These are phyloP conservation scores for Neonectria hederae DNA, from an alignment of 2,329 filamentous ascomycete genomes.

Conservation along the genomic window DNA sequence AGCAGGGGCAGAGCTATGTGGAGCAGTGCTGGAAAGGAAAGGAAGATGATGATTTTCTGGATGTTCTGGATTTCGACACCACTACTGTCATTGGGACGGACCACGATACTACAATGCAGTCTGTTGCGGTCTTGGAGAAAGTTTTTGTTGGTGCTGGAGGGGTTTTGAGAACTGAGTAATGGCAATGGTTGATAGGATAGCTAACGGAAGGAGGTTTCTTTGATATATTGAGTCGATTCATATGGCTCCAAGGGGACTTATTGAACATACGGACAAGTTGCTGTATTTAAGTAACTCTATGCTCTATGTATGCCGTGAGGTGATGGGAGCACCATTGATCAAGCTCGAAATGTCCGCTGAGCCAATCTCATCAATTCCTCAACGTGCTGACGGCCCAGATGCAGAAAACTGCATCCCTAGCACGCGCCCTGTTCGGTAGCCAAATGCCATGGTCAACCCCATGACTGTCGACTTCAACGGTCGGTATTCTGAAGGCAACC, in stretches of 20 bases:
- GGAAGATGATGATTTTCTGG: conserved; percentile 3
- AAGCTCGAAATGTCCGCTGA: background rate
- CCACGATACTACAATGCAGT: conserved; percentile 29
- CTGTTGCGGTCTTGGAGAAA: conserved; percentile 15
- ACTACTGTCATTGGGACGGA: conserved; percentile 18
- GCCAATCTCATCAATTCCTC: background rate
- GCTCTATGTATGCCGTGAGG: too few relatives aligned
- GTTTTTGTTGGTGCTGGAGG: conserved; percentile 24
- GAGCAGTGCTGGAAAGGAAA: conserved; percentile 28
- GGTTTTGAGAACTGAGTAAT: background rate
- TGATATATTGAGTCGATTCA: background rate
- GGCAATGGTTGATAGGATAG: background rate
- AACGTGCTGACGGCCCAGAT: background rate
- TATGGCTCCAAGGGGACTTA: too few relatives aligned
- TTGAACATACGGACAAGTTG: too few relatives aligned
- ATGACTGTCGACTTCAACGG: background rate
- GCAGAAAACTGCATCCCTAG: background rate
- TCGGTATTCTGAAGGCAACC: background rate
- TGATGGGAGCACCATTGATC: background rate
- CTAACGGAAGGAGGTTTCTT: too few relatives aligned
- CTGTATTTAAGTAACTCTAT: too few relatives aligned
- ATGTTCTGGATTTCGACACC: conserved; percentile 27
- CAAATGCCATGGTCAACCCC: background rate
- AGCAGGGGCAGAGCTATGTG: conserved; percentile 29
- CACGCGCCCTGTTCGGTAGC: background rate